Percentiles rank a stretch among this genome's conserved stretches.
These are phyloP conservation scores for Cryptococcus sp. DNA, from an alignment of 1,284 basidiomycete genomes.

Conservation along the genomic window DNA sequence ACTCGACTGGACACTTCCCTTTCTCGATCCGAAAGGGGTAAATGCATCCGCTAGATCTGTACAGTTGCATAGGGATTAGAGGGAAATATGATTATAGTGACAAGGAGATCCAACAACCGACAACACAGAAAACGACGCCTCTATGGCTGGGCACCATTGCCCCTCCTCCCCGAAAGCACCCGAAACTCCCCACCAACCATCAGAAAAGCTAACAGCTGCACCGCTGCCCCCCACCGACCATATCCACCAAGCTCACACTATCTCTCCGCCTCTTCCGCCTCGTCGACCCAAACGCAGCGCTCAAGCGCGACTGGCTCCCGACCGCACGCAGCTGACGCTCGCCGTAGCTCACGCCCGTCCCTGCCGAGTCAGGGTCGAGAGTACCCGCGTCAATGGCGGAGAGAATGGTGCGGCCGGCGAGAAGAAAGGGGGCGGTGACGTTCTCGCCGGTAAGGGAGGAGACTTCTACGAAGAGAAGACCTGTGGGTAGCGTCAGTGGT, in stretches of 20 bases:
- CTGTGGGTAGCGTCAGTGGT: slow-evolving; percentile 50
- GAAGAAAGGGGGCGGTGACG: slow-evolving; percentile 85
- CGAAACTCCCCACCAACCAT: neutral
- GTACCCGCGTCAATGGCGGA: slow-evolving; percentile 88
- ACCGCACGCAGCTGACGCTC: slow-evolving; percentile 84
- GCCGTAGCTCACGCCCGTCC: slow-evolving; percentile 92
- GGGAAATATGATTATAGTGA: too few species aligned
- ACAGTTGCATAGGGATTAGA: too few species aligned
- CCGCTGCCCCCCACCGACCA: slow-evolving; percentile 37
- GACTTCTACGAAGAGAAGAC: slow-evolving; percentile 86
- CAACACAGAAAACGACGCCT: too few species aligned
- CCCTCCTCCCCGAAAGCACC: neutral
- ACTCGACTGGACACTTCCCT: too few species aligned
- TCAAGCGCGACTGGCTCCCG: slow-evolving; percentile 50
- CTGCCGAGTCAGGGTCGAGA: slow-evolving; percentile 87
- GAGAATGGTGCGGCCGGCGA: slow-evolving; percentile 84
- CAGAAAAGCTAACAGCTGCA: slow-evolving; percentile 34
- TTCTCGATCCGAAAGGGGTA: too few species aligned
- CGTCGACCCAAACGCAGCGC: slow-evolving; percentile 25
- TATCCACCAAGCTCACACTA: slow-evolving; percentile 42
- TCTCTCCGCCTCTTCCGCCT: slow-evolving; percentile 28
- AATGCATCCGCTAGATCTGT: too few species aligned
- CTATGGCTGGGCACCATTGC: too few species aligned
- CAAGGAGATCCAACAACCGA: too few species aligned
- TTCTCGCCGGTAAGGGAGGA: slow-evolving; percentile 92